These are phyloP conservation scores for Quercus phellos DNA, from an alignment of 331 rosid genomes.

Conservation along the genomic window DNA sequence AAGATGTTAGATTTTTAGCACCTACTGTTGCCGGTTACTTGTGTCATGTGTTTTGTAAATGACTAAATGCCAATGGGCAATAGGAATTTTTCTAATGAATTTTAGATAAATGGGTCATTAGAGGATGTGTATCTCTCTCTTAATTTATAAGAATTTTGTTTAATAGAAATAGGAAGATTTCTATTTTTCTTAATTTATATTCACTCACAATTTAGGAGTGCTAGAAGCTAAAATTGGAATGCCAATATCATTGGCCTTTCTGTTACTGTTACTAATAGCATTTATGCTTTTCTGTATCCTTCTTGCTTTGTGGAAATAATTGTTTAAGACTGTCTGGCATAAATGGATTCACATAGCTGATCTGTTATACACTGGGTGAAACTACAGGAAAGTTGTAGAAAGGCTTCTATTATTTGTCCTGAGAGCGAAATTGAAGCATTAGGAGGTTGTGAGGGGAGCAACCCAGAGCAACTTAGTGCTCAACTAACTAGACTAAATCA, in stretches of 20 bases:
- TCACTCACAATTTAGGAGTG: neutral
- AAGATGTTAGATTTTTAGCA: neutral
- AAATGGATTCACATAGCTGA: neutral
- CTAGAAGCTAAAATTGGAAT: neutral
- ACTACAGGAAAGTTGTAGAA: constrained; percentile 58
- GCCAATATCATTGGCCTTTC: neutral
- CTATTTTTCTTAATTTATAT: neutral
- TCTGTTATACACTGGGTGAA: constrained; percentile 6
- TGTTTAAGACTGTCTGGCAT: neutral
- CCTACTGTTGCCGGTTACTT: neutral
- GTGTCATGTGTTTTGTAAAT: neutral
- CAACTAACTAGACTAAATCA: constrained; percentile 53
- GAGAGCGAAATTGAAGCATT: constrained; percentile 58
- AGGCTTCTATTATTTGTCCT: constrained; percentile 78
- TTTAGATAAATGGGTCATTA: neutral
- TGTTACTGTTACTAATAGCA: neutral
- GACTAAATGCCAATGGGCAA: neutral
- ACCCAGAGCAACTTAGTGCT: constrained; percentile 74
- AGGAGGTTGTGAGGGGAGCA: constrained; percentile 62
- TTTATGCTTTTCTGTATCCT: neutral
- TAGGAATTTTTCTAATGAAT: neutral
- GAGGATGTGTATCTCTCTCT: neutral
- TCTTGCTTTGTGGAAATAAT: neutral
- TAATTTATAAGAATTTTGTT: neutral
- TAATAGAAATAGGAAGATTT: neutral